phyloP scores from a whole-genome alignment of 1,284 basidiomycete species.

The Leccinum ponderosum region DNA sequence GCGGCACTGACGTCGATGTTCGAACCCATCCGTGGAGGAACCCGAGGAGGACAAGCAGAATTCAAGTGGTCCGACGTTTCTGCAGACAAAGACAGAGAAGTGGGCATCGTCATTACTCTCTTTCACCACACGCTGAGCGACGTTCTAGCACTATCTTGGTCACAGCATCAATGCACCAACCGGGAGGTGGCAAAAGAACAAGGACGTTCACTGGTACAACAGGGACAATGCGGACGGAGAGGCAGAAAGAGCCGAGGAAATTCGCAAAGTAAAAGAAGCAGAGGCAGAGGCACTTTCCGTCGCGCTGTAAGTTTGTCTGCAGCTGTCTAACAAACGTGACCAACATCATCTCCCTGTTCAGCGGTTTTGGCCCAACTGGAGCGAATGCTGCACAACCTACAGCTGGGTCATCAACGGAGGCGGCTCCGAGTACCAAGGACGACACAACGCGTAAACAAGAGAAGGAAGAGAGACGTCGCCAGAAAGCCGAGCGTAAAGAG shows the following conservation, averaged over 20 bases:
- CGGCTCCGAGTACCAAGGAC: conserved; percentile 33
- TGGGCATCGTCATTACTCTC: conserved; percentile 34
- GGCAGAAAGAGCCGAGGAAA: conserved; percentile 64
- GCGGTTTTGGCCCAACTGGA: conserved; percentile 61
- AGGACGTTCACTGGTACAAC: conserved; percentile 92
- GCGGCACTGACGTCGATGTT: conserved; percentile 50
- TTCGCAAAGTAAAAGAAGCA: conserved; percentile 77
- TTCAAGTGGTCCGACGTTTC: conserved; percentile 92
- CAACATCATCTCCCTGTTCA: conserved; percentile 28
- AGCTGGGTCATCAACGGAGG: conserved; percentile 19
- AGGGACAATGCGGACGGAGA: conserved; percentile 55
- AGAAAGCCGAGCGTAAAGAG: conserved; percentile 61
- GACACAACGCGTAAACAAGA: conserved; percentile 39
- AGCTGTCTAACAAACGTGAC: background rate
- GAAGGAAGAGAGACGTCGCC: conserved; percentile 57
- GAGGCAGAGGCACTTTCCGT: conserved; percentile 85
- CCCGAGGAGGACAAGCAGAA: conserved; percentile 85
- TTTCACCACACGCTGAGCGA: conserved; percentile 4
- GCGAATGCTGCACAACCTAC: conserved; percentile 34
- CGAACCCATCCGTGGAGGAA: conserved; percentile 81
- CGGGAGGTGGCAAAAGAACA: conserved; percentile 94
- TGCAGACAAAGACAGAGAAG: conserved; percentile 89
- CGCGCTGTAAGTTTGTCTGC: conserved; percentile 58
- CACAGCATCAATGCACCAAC: conserved; percentile 92
- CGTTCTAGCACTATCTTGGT: conserved; percentile 79